phyloP scores from a whole-genome alignment of 306 rosid genomes.

The Pyrus pyrifolia region DNA sequence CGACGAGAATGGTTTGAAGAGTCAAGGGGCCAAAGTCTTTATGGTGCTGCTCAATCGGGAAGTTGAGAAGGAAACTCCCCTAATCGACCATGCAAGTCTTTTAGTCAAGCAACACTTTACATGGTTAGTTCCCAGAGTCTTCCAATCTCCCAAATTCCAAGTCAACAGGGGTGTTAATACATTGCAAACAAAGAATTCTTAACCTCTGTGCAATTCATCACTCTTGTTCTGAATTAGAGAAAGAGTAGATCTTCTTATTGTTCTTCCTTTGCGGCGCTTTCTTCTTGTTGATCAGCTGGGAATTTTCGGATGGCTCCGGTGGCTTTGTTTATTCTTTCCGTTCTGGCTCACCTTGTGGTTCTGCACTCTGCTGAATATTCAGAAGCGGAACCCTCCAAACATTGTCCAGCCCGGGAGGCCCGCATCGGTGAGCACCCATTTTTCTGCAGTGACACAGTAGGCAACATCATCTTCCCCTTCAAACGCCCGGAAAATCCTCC shows the following conservation, averaged over 20 bases:
- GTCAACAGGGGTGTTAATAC: too few relatives aligned
- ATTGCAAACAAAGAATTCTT: too few relatives aligned
- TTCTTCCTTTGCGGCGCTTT: background rate
- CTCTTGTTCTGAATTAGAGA: background rate
- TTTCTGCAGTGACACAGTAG: fast-evolving
- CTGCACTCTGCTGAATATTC: background rate
- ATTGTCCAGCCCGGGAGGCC: background rate
- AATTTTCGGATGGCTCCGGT: slow-evolving; percentile 6
- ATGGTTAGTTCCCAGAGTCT: too few relatives aligned
- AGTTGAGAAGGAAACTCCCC: too few relatives aligned
- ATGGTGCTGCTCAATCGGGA: too few relatives aligned
- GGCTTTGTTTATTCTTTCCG: background rate
- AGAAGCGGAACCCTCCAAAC: background rate
- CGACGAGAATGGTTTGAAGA: too few relatives aligned
- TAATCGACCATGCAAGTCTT: too few relatives aligned
- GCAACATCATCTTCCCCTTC: background rate
- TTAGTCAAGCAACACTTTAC: too few relatives aligned
- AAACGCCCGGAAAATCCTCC: fast-evolving
- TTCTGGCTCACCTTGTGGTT: slow-evolving; percentile 7
- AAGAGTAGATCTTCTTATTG: background rate
- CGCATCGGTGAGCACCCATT: too few relatives aligned
- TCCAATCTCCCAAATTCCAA: too few relatives aligned
- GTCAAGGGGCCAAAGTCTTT: too few relatives aligned
- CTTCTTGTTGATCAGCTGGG: background rate
- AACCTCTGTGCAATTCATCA: background rate